Evolutionary conservation across 1,284 basidiomycete genomes (phyloP).

Genomic region (Fistulina hepatica): DNA sequence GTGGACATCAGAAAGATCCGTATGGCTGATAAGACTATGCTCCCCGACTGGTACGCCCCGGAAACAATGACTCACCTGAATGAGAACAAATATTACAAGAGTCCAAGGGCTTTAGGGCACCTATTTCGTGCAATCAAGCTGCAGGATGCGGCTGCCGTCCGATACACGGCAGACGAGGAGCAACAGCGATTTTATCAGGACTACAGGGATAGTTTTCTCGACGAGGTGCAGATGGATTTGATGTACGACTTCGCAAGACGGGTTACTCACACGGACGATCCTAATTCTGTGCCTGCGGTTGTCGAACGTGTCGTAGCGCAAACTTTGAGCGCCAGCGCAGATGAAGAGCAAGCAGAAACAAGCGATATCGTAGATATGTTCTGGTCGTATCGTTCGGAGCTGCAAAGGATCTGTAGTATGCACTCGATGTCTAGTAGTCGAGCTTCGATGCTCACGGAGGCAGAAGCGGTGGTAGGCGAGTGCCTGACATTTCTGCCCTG

Average conservation of each 20-base stretch:
- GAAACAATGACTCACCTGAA: conserved; percentile 30
- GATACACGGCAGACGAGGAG: not conserved
- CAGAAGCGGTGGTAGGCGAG: conserved; percentile 52
- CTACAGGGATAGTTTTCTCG: not conserved
- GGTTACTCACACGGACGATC: not conserved
- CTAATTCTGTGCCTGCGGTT: too few species aligned
- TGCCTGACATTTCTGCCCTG: too few species aligned
- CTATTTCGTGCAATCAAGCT: conserved; percentile 48
- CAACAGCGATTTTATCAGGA: too few species aligned
- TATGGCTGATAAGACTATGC: too few species aligned
- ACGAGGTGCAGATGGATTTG: too few species aligned
- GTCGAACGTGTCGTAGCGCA: too few species aligned
- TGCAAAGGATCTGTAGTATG: conserved; percentile 37
- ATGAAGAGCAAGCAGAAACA: not conserved
- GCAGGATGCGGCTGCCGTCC: conserved; percentile 5
- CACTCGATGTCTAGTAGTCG: conserved; percentile 35
- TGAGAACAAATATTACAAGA: conserved; percentile 35
- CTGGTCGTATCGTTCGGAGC: conserved; percentile 33
- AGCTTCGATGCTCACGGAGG: conserved; percentile 40
- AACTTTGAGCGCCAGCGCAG: not conserved
- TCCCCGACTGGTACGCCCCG: conserved; percentile 60
- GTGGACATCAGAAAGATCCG: not conserved
- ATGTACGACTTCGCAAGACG: too few species aligned
- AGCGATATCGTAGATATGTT: conserved; percentile 27
- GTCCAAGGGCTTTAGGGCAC: conserved; percentile 40